Base-by-base conservation (phyloP, 176 grass and related monocot species). In the Carex kokanica region DNA sequence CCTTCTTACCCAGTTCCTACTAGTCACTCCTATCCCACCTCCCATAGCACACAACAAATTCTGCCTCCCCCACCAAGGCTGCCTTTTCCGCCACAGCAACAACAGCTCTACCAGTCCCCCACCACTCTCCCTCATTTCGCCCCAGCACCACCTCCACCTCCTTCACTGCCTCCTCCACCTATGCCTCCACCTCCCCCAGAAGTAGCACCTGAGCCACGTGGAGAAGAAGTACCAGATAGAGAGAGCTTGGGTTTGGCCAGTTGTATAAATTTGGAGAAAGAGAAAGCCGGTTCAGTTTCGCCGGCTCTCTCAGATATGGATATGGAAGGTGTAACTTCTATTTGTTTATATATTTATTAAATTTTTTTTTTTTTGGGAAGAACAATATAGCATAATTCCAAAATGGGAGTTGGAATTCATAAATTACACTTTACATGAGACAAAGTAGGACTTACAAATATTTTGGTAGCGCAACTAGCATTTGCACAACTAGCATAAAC, bases 241-340 rank as follows among this genome's bases (percentile, higher is more conserved):
- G 61, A 43, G 11, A 77, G 49, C 20, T 31, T 77, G 49, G 49
- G 31, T 77, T 54, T 15, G 14, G 21, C 69, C 40, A 69, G 64
- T 53, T 55, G 4, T 45, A 67, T 14, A 25, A 52, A 11, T 54
- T 78, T 80, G 24, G 31, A 25, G 31, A 54, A 41, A 87, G 82
- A 52, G 40, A 16, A 0, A 85, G 55, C 5, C 9, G 13, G 45
- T 82, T 60, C 60, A 23, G 81, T 78, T 86, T 90, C 90, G 23
- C 83, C 85, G 8, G 81, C 92, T 56, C 86, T 93, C 12, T 95
- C 96, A 24, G 93, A 99, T 84, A 99, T 93, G 92, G 93, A 98
- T 79, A 94, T 98, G 95, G 93, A 91, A 57, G 96, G 96, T 95
- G 64, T 62, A 73, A 60, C 5, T 58, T 68, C 18, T 56, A 60